Conservation (phyloP, 768 basidiomycete species). For the Imleria badia region DNA sequence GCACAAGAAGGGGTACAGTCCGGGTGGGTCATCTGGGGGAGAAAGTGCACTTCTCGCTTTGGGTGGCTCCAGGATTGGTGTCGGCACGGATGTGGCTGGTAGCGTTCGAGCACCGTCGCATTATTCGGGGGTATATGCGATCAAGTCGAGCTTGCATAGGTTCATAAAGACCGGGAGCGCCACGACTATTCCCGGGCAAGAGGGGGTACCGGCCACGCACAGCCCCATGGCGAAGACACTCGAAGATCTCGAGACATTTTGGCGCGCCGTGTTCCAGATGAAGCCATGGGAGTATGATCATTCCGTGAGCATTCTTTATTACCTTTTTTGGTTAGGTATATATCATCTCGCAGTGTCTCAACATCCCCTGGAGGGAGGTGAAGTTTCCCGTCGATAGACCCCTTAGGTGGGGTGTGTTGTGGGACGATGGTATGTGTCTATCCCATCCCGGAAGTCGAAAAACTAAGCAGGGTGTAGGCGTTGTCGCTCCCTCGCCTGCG, state of each 20-base stretch:
- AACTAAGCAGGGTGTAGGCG: conserved; percentile 39
- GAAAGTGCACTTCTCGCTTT: conserved; percentile 63
- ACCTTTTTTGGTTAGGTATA: too few relatives aligned
- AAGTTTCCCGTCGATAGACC: conserved; percentile 45
- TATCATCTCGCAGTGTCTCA: conserved; percentile 24
- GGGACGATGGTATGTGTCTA: conserved; percentile 53
- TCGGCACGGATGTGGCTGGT: conserved; percentile 72
- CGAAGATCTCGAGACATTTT: conserved; percentile 63
- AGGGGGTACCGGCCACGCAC: conserved; percentile 51
- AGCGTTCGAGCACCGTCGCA: conserved; percentile 66
- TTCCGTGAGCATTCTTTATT: conserved; percentile 26
- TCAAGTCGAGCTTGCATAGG: conserved; percentile 57
- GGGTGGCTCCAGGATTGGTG: conserved; percentile 58
- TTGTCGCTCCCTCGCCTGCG: conserved; percentile 58
- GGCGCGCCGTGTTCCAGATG: conserved; percentile 58
- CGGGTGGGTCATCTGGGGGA: conserved; percentile 71
- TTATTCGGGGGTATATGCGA: conserved; percentile 62
- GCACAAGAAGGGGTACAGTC: conserved; percentile 49
- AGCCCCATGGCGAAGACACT: conserved; percentile 65
- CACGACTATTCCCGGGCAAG: conserved; percentile 52
- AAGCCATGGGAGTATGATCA: conserved; percentile 71
- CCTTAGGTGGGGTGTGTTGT: conserved; percentile 61
- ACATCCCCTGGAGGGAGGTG: conserved; percentile 40
- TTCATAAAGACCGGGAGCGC: conserved; percentile 53
- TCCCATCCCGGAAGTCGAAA: neutral